These are phyloP conservation scores for Suillus fuscotomentosus DNA, from an alignment of 768 basidiomycete species.

Conservation along the genomic window DNA sequence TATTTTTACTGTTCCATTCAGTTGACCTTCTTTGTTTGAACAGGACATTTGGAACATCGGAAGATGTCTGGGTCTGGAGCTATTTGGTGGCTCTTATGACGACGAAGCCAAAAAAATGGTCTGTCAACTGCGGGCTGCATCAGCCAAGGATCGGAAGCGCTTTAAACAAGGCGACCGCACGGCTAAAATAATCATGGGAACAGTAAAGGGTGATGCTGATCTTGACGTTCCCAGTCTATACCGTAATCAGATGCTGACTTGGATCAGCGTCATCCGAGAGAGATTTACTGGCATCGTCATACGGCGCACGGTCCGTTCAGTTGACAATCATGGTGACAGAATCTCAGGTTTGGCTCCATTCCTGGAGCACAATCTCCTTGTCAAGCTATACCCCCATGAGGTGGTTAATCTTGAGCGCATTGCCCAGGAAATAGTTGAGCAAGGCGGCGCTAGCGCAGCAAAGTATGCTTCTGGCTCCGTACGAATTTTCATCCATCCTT, in stretches of 20 bases:
- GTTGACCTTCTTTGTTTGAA: neutral
- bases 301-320: too few species aligned
- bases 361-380: neutral
- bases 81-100: neutral
- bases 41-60: neutral
- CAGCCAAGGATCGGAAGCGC: neutral
- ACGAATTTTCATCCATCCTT: neutral
- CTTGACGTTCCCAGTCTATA: too few species aligned
- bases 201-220: neutral
- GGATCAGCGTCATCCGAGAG: too few species aligned
- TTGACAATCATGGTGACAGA: too few species aligned
- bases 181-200: neutral
- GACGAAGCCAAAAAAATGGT: neutral
- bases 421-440: neutral
- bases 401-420: neutral
- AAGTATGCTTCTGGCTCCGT: neutral
- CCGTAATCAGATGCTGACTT: too few species aligned
- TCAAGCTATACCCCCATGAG: neutral
- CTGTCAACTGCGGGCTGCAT: neutral
- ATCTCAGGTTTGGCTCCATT: too few species aligned
- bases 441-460: neutral
- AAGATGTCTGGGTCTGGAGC: neutral
- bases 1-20: neutral
- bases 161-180: neutral
- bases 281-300: too few species aligned